Percentiles rank a stretch among this genome's conserved stretches.
phyloP scores from a whole-genome alignment of 129 eudicot species.

The Lactuca saligna region DNA sequence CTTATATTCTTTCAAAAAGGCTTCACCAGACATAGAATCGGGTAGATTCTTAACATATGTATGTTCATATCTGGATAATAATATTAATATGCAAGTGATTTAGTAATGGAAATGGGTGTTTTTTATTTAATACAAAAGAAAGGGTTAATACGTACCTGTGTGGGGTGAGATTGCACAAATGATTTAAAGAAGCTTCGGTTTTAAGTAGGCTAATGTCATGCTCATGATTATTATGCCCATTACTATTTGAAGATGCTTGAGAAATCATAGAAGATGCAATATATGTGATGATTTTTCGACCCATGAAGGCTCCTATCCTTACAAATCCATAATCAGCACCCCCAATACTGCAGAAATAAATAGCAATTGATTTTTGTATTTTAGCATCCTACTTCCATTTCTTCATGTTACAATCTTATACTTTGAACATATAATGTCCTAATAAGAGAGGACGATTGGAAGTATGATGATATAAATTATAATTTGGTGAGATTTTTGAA shows the following conservation, averaged over 20 bases:
- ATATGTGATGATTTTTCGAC: conserved; percentile 73
- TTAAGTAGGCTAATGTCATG: conserved; percentile 60
- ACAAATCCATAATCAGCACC: conserved; percentile 99
- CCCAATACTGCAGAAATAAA: conserved; percentile 61
- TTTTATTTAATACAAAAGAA: too few species aligned
- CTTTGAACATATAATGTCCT: too few species aligned
- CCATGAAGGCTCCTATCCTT: conserved; percentile 95
- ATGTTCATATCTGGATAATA: conserved; percentile 53
- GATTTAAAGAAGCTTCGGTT: conserved; percentile 75
- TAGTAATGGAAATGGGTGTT: too few species aligned
- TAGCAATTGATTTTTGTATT: too few species aligned
- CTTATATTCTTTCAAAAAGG: conserved; percentile 48
- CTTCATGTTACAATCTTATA: too few species aligned
- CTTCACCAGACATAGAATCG: conserved; percentile 49
- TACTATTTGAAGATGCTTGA: conserved; percentile 40
- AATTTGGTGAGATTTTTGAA: too few species aligned
- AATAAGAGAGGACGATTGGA: neutral
- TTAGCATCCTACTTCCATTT: too few species aligned
- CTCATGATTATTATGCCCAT: conserved; percentile 46
- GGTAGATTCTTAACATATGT: conserved; percentile 56
- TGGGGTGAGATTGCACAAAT: conserved; percentile 89
- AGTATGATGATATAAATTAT: neutral
- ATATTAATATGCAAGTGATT: too few species aligned
- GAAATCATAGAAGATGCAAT: conserved; percentile 59
- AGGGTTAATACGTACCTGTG: conserved; percentile 52